phyloP scores from a whole-genome alignment of 75 land plant species.

The Pinus taeda region DNA sequence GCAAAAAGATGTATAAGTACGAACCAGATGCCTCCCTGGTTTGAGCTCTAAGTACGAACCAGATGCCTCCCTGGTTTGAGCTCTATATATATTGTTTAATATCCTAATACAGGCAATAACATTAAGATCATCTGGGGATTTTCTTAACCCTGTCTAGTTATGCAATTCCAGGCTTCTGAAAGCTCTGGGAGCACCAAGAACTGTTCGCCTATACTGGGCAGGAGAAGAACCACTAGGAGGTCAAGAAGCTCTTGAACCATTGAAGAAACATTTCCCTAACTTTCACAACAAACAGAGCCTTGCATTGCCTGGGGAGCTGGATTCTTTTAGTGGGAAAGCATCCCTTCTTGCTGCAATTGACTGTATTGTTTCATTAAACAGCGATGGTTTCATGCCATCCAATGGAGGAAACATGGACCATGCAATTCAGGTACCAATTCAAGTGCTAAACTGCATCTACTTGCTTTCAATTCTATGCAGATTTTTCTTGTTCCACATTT shows the following conservation, averaged over 20 bases:
- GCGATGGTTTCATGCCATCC: slow-evolving; percentile 87
- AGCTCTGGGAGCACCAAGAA: slow-evolving; percentile 40
- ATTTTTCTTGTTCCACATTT: no score
- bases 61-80: no score
- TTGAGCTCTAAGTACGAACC: slow-evolving; percentile 55
- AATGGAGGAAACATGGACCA: slow-evolving; percentile 92
- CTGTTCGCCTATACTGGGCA: slow-evolving; percentile 68
- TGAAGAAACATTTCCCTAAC: slow-evolving; percentile 56
- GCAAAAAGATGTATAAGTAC: slow-evolving; percentile 59
- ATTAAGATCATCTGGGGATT: not conserved
- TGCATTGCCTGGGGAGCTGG: slow-evolving; percentile 60
- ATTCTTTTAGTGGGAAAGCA: slow-evolving; percentile 47
- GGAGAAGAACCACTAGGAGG: slow-evolving; percentile 87
- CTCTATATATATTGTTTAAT: no score
- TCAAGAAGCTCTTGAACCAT: slow-evolving; percentile 50
- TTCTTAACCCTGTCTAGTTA: not conserved
- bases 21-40: slow-evolving; percentile 80
- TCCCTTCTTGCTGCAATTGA: slow-evolving; percentile 89
- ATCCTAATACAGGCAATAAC: not conserved
- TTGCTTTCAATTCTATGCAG: not conserved
- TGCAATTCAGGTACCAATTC: slow-evolving; percentile 58
- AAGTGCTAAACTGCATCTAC: no score
- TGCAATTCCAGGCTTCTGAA: slow-evolving; percentile 47
- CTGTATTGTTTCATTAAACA: slow-evolving; percentile 69
- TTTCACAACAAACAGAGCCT: slow-evolving; percentile 73